Conservation (phyloP, 129 eudicot species). For the Gnaphalium uliginosum region DNA sequence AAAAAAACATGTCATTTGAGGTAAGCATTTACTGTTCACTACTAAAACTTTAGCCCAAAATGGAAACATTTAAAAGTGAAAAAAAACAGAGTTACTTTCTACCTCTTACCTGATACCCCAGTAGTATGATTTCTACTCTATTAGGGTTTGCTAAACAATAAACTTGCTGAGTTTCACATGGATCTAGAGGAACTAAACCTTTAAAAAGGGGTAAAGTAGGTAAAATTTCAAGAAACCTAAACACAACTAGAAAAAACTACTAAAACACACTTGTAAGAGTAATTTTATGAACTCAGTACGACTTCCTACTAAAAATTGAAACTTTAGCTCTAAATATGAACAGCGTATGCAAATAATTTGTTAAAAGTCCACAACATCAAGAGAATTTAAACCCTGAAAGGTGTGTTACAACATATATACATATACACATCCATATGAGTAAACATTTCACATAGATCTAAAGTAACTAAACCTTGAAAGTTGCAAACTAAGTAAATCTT, state of each 20-base stretch:
- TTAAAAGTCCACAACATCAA: constrained; percentile 2
- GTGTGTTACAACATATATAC: not conserved
- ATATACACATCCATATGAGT: not conserved
- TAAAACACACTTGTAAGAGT: not conserved
- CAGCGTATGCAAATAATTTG: constrained; percentile 3
- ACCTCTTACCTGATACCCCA: not conserved
- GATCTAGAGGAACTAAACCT: constrained; percentile 18
- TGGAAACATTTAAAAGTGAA: constrained; percentile 12
- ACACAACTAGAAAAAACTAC: not conserved
- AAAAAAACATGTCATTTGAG: constrained; percentile 13
- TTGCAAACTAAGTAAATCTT: not conserved
- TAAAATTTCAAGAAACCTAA: not conserved
- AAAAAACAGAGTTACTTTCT: not conserved
- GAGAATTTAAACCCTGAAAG: not conserved
- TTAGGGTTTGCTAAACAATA: constrained; percentile 6
- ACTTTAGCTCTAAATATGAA: constrained; percentile 9
- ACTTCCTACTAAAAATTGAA: not conserved
- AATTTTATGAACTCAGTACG: not conserved
- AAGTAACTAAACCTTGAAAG: not conserved
- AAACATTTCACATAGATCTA: not conserved
- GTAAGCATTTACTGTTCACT: not conserved
- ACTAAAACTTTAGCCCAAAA: not conserved
- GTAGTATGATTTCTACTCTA: not conserved
- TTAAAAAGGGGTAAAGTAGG: not conserved
- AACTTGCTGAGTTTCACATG: constrained; percentile 9